Conservation (phyloP, 441 rosid species). For the Erodium texanum region DNA sequence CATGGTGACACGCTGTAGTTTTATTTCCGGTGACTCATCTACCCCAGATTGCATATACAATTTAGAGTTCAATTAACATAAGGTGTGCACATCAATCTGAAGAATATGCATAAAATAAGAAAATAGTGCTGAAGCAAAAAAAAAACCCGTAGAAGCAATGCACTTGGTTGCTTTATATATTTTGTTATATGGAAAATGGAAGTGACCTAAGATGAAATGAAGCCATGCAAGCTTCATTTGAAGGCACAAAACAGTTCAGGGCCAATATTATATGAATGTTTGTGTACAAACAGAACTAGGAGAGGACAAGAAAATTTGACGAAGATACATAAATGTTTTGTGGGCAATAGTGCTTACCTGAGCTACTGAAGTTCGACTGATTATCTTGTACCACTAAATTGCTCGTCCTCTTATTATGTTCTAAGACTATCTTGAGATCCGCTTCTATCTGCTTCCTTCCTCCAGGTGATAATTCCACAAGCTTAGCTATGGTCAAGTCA, state of each 20-base stretch:
- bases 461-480: slow-evolving; percentile 39
- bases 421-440: slow-evolving; percentile 37
- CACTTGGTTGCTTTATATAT: neutral
- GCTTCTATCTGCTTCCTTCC: slow-evolving; percentile 72
- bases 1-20: slow-evolving; percentile 38
- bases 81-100: neutral
- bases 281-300: neutral
- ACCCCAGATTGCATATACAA: slow-evolving; percentile 21
- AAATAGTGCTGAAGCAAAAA: slow-evolving; percentile 12
- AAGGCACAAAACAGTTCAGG: neutral
- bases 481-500: slow-evolving; percentile 49
- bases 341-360: slow-evolving; percentile 27
- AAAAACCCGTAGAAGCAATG: neutral
- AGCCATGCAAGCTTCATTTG: neutral
- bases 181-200: neutral
- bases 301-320: neutral
- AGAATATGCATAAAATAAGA: slow-evolving; percentile 10
- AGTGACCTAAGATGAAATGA: slow-evolving; percentile 1
- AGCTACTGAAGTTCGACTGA: slow-evolving; percentile 17
- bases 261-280: neutral
- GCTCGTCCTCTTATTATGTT: slow-evolving; percentile 18
- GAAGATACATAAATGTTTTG: neutral
- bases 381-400: slow-evolving; percentile 10
- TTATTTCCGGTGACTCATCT: slow-evolving; percentile 37
- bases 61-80: neutral